These are phyloP conservation scores for Ilyonectria mors-panacis DNA, from an alignment of 2,329 filamentous ascomycete species.

Conservation along the genomic window DNA sequence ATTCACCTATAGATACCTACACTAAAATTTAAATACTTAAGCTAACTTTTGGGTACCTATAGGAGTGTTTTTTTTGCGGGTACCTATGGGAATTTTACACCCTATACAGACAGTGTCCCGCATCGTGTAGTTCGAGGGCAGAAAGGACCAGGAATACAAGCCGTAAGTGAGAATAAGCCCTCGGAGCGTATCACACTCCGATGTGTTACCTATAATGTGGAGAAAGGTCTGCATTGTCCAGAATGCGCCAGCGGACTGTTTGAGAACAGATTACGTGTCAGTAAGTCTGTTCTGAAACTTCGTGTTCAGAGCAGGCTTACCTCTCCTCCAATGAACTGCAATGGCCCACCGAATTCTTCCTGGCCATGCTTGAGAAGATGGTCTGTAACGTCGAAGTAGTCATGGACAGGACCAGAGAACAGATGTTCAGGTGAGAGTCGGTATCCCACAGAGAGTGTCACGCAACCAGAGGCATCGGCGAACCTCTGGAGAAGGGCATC, in stretches of 20 bases:
- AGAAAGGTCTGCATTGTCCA: constrained; percentile 21
- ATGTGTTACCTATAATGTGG: constrained; percentile 7
- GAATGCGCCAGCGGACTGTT: constrained; percentile 19
- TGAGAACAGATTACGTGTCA: neutral
- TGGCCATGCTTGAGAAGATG: constrained; percentile 60
- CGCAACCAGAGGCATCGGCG: constrained; percentile 20
- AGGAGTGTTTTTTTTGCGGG: no score
- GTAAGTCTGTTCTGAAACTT: neutral
- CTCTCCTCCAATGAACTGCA: constrained; percentile 30
- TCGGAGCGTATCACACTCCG: neutral
- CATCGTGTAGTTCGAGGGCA: constrained; percentile 15
- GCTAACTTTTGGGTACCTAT: no score
- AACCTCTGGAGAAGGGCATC: constrained; percentile 21
- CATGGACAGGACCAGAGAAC: constrained; percentile 67
- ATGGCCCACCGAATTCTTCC: constrained; percentile 5
- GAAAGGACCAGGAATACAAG: constrained; percentile 5
- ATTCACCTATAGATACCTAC: no score
- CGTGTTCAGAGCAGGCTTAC: neutral
- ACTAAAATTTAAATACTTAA: no score
- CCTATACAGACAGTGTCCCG: constrained; percentile 11
- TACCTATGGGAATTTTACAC: no score
- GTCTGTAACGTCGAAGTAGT: constrained; percentile 70
- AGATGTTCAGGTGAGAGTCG: constrained; percentile 72
- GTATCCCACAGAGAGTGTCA: constrained; percentile 69
- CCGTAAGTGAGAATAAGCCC: constrained; percentile 17